Evolutionary conservation across 2,329 filamentous ascomycete genomes (phyloP).

Genomic region (Canariomyces notabilis): DNA sequence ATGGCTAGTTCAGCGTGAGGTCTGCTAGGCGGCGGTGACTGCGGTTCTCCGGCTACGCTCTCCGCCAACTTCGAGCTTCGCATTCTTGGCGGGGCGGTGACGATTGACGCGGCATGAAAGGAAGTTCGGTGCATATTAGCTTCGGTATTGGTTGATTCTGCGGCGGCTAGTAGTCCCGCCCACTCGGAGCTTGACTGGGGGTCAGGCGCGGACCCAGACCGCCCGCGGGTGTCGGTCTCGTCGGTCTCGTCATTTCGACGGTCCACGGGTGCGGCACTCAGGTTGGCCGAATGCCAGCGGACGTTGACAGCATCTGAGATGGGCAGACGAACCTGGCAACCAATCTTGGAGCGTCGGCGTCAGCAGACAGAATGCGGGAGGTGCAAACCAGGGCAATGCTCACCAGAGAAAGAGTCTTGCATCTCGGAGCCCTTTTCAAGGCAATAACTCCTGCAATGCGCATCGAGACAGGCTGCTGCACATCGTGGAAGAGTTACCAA

Average conservation of each 20-base stretch:
- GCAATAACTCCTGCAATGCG: constrained; percentile 22
- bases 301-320: neutral
- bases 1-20: neutral
- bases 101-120: too few species aligned
- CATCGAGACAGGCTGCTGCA: constrained; percentile 21
- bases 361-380: neutral
- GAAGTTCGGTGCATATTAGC: too few species aligned
- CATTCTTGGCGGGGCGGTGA: too few species aligned
- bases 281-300: neutral
- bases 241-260: neutral
- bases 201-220: neutral
- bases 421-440: constrained; percentile 17
- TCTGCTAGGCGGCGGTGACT: neutral
- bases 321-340: constrained; percentile 1
- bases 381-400: neutral
- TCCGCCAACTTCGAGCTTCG: neutral
- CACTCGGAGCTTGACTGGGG: neutral
- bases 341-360: neutral
- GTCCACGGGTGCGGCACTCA: neutral
- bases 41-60: neutral
- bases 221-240: too few species aligned
- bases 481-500: constrained; percentile 20
- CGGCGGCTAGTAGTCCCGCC: neutral
- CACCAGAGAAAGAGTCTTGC: constrained; percentile 4
- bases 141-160: neutral